phyloP scores from a whole-genome alignment of 2,329 filamentous ascomycete genomes.

The Mycosphaerella sp. region DNA sequence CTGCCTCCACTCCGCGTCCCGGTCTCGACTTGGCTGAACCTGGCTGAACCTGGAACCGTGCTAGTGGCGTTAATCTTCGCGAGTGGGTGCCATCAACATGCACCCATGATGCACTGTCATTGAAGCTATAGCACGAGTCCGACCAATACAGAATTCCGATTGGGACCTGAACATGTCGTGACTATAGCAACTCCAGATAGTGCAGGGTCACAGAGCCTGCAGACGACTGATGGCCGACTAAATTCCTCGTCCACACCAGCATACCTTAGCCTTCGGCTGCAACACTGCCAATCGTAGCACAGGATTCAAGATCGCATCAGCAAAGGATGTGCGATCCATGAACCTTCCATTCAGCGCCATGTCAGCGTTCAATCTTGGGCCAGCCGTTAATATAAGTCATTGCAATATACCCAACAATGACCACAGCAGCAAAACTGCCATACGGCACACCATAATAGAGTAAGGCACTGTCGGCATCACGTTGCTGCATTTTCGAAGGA shows the following conservation, averaged over 20 bases:
- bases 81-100: too few relatives aligned
- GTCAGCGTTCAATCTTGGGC: slow-evolving; percentile 43
- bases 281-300: not conserved
- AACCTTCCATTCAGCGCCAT: not conserved
- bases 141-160: too few relatives aligned
- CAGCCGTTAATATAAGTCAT: slow-evolving; percentile 37
- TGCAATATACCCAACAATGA: slow-evolving; percentile 29
- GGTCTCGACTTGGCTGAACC: too few relatives aligned
- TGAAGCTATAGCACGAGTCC: too few relatives aligned
- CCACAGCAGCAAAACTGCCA: slow-evolving; percentile 29
- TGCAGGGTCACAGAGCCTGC: too few relatives aligned
- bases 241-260: too few relatives aligned
- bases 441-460: slow-evolving; percentile 29
- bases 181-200: too few relatives aligned
- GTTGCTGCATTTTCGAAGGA: slow-evolving; percentile 3
- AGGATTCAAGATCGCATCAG: not conserved
- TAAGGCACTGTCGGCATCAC: slow-evolving; percentile 17
- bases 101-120: too few relatives aligned
- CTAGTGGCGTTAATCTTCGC: too few relatives aligned
- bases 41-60: too few relatives aligned
- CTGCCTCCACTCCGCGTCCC: not conserved
- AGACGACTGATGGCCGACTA: too few relatives aligned
- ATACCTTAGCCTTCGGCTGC: not conserved
- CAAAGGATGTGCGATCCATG: not conserved
- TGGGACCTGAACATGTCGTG: too few relatives aligned